Base-by-base conservation (phyloP, 306 rosid species). In the Lupinus albus region DNA sequence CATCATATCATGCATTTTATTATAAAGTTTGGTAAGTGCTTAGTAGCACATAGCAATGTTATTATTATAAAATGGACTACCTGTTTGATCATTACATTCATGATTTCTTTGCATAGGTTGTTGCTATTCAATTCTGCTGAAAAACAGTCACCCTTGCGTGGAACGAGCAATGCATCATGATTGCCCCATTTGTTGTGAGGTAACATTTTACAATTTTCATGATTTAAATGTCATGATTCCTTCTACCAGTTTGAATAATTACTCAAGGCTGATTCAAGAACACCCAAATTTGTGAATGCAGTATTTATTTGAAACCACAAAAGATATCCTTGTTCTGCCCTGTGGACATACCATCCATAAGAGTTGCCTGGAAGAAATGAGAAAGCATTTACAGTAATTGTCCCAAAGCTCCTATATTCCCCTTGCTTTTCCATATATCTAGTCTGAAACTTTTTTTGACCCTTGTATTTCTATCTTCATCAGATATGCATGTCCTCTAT, bases 121-220 rank as follows among this genome's bases (percentile, higher is more conserved):
- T 76, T 91, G 97, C 81, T 76, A 82, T 78, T 80, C 94, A 2
- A 47, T 20, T 63, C 52, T 84, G 55, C 48, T 91, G 50, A 81
- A 83, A 65, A 80, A 86, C 59, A 80, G 89, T 44, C 97, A 91
- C 76, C 93, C 91, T 18, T 91, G 97, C 57, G 83, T 91, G 48
- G 97, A 91, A 83, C 85, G 96, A 70, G 97, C 97, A 48, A 84
- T 88, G 96, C 97, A 91, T 79, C 97, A 91, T 46, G 94, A 91
- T 68, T 91, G 97, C 75, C 96, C 96, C 20, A 83, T 91, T 73
- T 91, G 97, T 76, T 88, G 80, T 58, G 97, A 91, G 94, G 97
- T 88, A 73, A 63, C 7, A 1, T 61, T 25, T 47, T 72, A 17
- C 54, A 36, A 15, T 52, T 61, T 55, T 17, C 16, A 20, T 35